These are phyloP conservation scores for Epichloe gansuensis DNA, from an alignment of 2,329 filamentous ascomycete genomes.

Conservation along the genomic window DNA sequence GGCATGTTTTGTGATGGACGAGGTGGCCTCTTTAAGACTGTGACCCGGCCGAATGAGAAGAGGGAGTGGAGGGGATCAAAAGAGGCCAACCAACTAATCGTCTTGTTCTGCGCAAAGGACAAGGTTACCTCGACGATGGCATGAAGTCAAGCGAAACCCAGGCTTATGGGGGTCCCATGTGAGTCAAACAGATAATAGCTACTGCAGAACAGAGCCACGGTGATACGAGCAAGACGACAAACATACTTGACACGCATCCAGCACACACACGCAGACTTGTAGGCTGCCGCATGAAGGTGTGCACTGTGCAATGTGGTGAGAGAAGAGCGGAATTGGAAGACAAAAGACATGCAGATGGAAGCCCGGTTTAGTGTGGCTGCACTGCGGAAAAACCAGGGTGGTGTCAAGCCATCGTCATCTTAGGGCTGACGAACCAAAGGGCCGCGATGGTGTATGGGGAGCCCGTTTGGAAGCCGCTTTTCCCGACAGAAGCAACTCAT, in stretches of 20 bases:
- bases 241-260: background rate
- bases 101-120: no score
- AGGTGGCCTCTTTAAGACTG: background rate
- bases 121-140: background rate
- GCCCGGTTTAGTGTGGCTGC: background rate
- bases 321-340: background rate
- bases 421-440: slow-evolving; percentile 7
- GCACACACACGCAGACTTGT: background rate
- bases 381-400: background rate
- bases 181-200: no score
- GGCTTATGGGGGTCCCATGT: no score
- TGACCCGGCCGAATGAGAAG: slow-evolving; percentile 2
- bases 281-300: slow-evolving; percentile 1
- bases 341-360: background rate
- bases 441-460: background rate
- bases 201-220: no score
- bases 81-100: background rate
- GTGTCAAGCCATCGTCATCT: background rate
- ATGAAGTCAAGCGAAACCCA: background rate
- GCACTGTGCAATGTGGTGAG: background rate
- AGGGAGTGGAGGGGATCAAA: background rate
- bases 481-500: background rate
- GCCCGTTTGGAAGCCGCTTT: slow-evolving; percentile 1
- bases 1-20: background rate
- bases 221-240: no score